Conservation (phyloP, 495 filamentous ascomycete species). For the Neurospora sp. region DNA sequence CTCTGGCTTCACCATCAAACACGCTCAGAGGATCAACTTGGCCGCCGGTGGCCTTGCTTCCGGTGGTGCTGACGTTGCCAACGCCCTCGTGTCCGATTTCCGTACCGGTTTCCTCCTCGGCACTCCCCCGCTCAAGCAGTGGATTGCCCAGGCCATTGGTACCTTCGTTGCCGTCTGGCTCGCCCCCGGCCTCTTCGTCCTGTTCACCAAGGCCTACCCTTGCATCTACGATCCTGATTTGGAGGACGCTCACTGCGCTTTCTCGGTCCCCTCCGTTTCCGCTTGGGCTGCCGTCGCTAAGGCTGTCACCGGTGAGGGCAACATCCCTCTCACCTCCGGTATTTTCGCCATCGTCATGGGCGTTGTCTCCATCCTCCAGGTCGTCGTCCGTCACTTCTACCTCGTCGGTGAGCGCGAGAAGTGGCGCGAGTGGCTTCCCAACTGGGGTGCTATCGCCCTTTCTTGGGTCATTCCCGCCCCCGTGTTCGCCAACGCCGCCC, state of each 20-base stretch:
- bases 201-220: slow-evolving; percentile 56
- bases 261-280: slow-evolving; percentile 49
- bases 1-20: slow-evolving; percentile 30
- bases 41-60: slow-evolving; percentile 51
- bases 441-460: slow-evolving; percentile 57
- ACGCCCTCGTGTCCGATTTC: slow-evolving; percentile 48
- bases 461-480: slow-evolving; percentile 46
- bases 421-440: slow-evolving; percentile 50
- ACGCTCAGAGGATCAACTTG: slow-evolving; percentile 52
- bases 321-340: slow-evolving; percentile 45
- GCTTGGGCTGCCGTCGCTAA: slow-evolving; percentile 57
- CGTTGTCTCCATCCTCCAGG: slow-evolving; percentile 37
- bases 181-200: slow-evolving; percentile 51
- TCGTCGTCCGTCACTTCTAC: slow-evolving; percentile 48
- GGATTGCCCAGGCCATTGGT: slow-evolving; percentile 52
- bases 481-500: slow-evolving; percentile 38
- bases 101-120: slow-evolving; percentile 53
- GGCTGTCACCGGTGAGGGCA: slow-evolving; percentile 47
- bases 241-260: slow-evolving; percentile 35
- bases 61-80: slow-evolving; percentile 48
- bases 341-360: slow-evolving; percentile 49
- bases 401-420: slow-evolving; percentile 36
- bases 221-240: slow-evolving; percentile 42
- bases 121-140: slow-evolving; percentile 53
- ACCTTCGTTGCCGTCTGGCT: slow-evolving; percentile 52